phyloP scores from a whole-genome alignment of 2,329 filamentous ascomycete species.

The Colletotrichum higginsianum region DNA sequence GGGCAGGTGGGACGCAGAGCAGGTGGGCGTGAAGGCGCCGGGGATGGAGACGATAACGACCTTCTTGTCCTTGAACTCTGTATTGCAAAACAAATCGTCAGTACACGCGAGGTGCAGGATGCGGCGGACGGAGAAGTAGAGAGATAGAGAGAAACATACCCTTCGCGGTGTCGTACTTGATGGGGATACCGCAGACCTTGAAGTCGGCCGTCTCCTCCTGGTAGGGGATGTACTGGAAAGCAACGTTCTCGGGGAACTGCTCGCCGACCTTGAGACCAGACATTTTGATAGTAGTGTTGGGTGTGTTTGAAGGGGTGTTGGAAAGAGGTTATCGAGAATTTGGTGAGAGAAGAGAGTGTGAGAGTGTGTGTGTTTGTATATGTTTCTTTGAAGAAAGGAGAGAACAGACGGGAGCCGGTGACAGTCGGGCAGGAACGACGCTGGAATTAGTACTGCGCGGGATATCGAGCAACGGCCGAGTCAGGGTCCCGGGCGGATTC shows the following conservation, averaged over 20 bases:
- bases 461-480: constrained; percentile 29
- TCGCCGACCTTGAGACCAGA: constrained; percentile 84
- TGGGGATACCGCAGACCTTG: constrained; percentile 83
- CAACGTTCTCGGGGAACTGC: constrained; percentile 83
- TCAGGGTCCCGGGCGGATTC: constrained; percentile 40
- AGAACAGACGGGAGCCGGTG: not conserved
- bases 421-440: constrained; percentile 3
- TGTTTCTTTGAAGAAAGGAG: constrained; percentile 6
- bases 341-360: not conserved
- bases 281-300: constrained; percentile 54
- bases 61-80: constrained; percentile 71
- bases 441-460: constrained; percentile 34
- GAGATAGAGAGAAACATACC: constrained; percentile 56
- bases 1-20: constrained; percentile 85
- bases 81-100: constrained; percentile 52
- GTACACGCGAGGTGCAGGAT: not conserved
- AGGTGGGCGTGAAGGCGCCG: constrained; percentile 89
- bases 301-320: constrained; percentile 14
- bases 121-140: not conserved
- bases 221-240: constrained; percentile 89
- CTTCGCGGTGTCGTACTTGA: constrained; percentile 85
- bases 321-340: constrained; percentile 18
- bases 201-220: constrained; percentile 77
- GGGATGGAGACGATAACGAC: constrained; percentile 69
- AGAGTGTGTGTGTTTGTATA: not conserved